Conservation (phyloP, 2,329 filamentous ascomycete species). For the Teratosphaeria pseudoeucalypti region DNA sequence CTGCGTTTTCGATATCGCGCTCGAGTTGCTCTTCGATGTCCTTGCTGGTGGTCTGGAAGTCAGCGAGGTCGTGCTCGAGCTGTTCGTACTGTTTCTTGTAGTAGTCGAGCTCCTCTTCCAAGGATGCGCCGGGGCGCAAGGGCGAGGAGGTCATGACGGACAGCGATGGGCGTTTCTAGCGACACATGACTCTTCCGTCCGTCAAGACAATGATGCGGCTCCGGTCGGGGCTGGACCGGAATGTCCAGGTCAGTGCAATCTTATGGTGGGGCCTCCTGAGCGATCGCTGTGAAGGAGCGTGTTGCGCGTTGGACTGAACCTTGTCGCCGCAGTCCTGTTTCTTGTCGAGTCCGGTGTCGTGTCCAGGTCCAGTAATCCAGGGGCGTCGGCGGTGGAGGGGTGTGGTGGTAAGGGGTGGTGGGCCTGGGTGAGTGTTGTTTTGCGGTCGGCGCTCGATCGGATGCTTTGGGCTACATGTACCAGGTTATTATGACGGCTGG, state of each 20-base stretch:
- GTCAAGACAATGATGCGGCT: background rate
- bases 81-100: conserved; percentile 96
- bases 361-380: background rate
- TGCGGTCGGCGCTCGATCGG: background rate
- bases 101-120: conserved; percentile 73
- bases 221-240: background rate
- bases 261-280: background rate
- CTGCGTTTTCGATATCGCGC: conserved; percentile 88
- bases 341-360: background rate
- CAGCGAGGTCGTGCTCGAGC: conserved; percentile 78
- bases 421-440: background rate
- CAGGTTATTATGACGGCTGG: background rate
- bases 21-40: conserved; percentile 91
- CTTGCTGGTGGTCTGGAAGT: conserved; percentile 88
- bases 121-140: conserved; percentile 25
- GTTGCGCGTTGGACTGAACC: too few species aligned
- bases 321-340: background rate
- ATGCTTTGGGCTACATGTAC: background rate
- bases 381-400: background rate
- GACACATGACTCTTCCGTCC: conserved; percentile 17
- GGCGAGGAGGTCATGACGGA: conserved; percentile 26
- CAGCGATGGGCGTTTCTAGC: conserved; percentile 20
- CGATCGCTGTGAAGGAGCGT: background rate
- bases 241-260: background rate
- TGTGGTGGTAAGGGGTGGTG: background rate